Base-by-base conservation (phyloP, 2,329 filamentous ascomycete species). In the Phialophora expanda region DNA sequence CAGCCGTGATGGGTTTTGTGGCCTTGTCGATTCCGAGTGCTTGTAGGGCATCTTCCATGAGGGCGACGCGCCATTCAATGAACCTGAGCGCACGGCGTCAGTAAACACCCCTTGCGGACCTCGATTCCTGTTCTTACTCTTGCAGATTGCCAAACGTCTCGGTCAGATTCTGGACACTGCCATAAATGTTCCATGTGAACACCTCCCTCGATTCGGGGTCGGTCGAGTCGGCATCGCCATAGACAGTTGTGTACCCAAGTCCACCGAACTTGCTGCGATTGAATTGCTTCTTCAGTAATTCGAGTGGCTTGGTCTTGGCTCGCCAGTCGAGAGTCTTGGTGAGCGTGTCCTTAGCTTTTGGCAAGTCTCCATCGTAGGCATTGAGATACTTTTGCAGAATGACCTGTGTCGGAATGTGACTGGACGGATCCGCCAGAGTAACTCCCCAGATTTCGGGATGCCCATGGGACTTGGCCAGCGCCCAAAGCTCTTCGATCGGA, bases 161-260 rank as follows among this genome's bases (percentile, higher is more conserved):
- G 70, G 90, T 86, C 68, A 92, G 87, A 72, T 92, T 86, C 84
- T 95, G 95, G 69, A 93, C 91, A 44, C 87, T 87, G 14, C 93
- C 93, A 75, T 98, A 97, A 74, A 97, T 89, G 77, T 97, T 97
- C 90, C 93, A 97, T 1, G 91, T 95, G 56, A 93, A 89, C 63
- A 97, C 78, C 56, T 84, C 84, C 0, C 83, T 82, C 41, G 83
- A 82, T 48, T 81, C 81, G 61, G 68, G 62, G 26, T 83, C 79
- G 12, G 57, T 32, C 17, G 50, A 32, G 24, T 66, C 67, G 7
- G 48, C 28, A 11, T 61, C 65, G 12, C 68, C 64, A 71, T 95
- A 88, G n/a, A 83, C 84, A 0, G 92, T 92, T 58, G 97, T 86
- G 76, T 90, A 97, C 46, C 93, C 94, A 64, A 97, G 78, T 1